Evolutionary conservation across 495 filamentous ascomycete genomes (phyloP).

Genomic region (Amphirosellinia nigrospora): DNA sequence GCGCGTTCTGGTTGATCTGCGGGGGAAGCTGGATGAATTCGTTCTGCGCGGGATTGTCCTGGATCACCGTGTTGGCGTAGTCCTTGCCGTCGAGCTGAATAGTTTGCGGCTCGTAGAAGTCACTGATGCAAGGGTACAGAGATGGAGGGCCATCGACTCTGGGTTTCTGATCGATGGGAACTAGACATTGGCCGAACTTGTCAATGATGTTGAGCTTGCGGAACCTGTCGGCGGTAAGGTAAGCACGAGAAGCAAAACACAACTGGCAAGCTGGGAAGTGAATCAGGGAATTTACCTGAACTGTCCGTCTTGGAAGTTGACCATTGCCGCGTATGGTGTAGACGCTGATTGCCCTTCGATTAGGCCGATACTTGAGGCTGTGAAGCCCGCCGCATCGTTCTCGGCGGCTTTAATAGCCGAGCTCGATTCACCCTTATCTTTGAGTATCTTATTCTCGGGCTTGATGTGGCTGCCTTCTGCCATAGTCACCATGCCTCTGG

Average conservation of each 20-base stretch:
- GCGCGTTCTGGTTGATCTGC: constrained; percentile 55
- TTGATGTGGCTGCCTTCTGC: constrained; percentile 53
- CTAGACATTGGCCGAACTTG: constrained; percentile 43
- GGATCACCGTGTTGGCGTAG: constrained; percentile 32
- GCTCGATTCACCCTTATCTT: not conserved
- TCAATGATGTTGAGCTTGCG: constrained; percentile 56
- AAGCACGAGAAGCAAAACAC: constrained; percentile 4
- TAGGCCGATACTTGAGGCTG: constrained; percentile 5
- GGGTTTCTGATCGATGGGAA: constrained; percentile 39
- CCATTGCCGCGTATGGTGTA: constrained; percentile 28
- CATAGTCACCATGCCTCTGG: constrained; percentile 49
- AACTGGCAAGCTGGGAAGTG: constrained; percentile 2
- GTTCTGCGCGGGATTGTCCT: constrained; percentile 27
- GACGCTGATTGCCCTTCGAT: constrained; percentile 29
- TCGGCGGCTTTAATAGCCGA: constrained; percentile 7
- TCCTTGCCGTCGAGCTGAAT: constrained; percentile 29
- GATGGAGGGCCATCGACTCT: constrained; percentile 36
- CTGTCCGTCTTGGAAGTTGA: constrained; percentile 50
- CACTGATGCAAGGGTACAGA: constrained; percentile 42
- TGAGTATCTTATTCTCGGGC: constrained; percentile 32
- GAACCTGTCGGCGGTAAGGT: constrained; percentile 37
- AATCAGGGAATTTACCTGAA: constrained; percentile 30
- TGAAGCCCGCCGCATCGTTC: constrained; percentile 1
- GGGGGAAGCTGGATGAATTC: constrained; percentile 55
- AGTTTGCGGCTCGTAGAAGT: constrained; percentile 29